phyloP scores from a whole-genome alignment of 2,329 filamentous ascomycete species.

The Lecanicillium sp. region DNA sequence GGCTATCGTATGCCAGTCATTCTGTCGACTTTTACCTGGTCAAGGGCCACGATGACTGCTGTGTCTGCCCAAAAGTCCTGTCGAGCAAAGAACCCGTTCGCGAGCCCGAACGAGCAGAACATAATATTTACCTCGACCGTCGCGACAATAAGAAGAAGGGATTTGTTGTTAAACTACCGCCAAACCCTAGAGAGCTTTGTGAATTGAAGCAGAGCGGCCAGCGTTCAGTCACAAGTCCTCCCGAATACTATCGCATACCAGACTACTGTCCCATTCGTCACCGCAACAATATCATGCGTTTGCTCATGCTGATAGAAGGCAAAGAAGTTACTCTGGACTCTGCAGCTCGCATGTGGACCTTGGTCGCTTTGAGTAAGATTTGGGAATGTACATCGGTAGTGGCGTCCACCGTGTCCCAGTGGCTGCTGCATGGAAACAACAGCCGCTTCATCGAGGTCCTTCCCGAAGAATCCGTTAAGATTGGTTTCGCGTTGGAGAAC shows the following conservation, averaged over 20 bases:
- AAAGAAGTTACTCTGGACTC: conserved; percentile 52
- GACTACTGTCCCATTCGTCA: conserved; percentile 62
- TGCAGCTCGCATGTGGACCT: conserved; percentile 58
- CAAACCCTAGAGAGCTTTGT: conserved; percentile 10
- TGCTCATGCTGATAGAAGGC: conserved; percentile 52
- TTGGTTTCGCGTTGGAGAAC: conserved; percentile 42
- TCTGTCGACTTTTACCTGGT: conserved; percentile 21
- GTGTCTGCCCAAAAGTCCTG: conserved; percentile 18
- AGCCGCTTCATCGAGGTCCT: conserved; percentile 53
- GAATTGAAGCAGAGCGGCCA: conserved; percentile 1
- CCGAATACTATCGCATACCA: conserved; percentile 28
- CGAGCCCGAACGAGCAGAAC: too few relatives aligned
- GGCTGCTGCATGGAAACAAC: conserved; percentile 51
- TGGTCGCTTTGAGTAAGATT: conserved; percentile 54
- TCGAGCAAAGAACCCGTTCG: background rate
- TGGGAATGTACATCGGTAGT: conserved; percentile 43
- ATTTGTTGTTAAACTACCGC: background rate
- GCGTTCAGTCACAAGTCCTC: conserved; percentile 9
- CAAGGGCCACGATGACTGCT: conserved; percentile 35
- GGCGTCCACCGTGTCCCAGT: conserved; percentile 44
- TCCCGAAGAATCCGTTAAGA: conserved; percentile 52
- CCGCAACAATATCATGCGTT: conserved; percentile 52
- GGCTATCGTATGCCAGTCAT: conserved; percentile 28
- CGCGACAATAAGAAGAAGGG: too few relatives aligned
- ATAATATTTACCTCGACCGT: too few relatives aligned